Evolutionary conservation across 768 basidiomycete genomes (phyloP), one percentile per base, ranked within the genome.

Genomic region (Lyophyllum shimeji): DNA sequence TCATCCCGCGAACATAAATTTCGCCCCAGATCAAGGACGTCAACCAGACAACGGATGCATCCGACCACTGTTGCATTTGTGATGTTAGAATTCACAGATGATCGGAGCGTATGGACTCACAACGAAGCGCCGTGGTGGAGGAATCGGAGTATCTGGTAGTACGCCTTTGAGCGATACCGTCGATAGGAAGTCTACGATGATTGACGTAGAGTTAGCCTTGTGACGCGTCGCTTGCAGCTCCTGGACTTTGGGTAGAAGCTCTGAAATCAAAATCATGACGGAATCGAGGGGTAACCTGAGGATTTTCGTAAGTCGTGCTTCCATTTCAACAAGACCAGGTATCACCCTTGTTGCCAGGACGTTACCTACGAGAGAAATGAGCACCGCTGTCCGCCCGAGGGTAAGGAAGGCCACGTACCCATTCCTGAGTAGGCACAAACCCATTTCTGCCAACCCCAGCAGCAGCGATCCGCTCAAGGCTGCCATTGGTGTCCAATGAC

Each of bases 1-100:
- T 83, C 84, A 95, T 90, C 5, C 87, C 90, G 46, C 89, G 87
- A 20, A 97, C 89, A 67, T 95, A 99, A 18, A 96, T 83, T 67
- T 95, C 93, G 39, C 97, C 95, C 95, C 96, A 99, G 20, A 95
- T 86, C 51, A 98, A 74, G 0, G 92, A 94, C 3, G 94, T 91
- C 34, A 96, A 78, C 96, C 97, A 98, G 17, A 95, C 81, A 56
- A 90, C 78, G 2, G 93, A 95, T 1, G 92, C 87, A 61, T 95
- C 90, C 12, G 94, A 90, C 95, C 95, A 97, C 92, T 95, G 54
- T 55, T 44, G 55, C 31, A 62, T 34, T 59, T 40, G 58, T 40
- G 29, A 9, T 52, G 51, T 40, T 27, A 55, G 23, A 45, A 43
- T 5, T 25, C 17, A 40, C 39, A 18, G 4, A 21, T 37, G 29